These are phyloP conservation scores for Phytophthora pini DNA, from an alignment of 352 stramenopile species.

Conservation along the genomic window DNA sequence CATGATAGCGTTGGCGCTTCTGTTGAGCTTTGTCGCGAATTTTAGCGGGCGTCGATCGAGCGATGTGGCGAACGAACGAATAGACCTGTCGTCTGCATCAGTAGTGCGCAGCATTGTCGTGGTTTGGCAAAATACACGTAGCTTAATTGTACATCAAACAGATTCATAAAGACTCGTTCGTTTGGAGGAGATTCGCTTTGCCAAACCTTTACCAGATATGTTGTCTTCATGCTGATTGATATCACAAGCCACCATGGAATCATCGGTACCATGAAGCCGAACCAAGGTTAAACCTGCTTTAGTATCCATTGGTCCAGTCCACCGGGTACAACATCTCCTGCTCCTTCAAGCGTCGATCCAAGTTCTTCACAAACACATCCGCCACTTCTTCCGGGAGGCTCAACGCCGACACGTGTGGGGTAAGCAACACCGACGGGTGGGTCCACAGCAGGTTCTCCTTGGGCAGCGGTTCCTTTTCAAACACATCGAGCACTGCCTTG, in stretches of 20 bases:
- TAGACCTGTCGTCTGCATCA: neutral
- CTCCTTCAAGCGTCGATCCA: conserved; percentile 47
- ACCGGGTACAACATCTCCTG: conserved; percentile 54
- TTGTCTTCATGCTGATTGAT: neutral
- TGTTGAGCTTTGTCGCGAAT: neutral
- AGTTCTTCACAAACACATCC: conserved; percentile 73
- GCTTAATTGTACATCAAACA: too few species aligned
- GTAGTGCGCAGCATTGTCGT: neutral
- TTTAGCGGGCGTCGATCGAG: conserved; percentile 2
- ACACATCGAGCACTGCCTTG: conserved; percentile 68
- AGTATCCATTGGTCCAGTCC: conserved; percentile 66
- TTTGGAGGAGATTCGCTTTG: too few species aligned
- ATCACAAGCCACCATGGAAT: neutral
- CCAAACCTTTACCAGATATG: too few species aligned
- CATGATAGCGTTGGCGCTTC: conserved; percentile 17
- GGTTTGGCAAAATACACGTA: neutral
- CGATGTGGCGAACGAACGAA: neutral
- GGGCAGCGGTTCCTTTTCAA: conserved; percentile 57
- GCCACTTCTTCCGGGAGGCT: conserved; percentile 82
- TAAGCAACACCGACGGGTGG: conserved; percentile 69
- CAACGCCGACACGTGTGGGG: conserved; percentile 83
- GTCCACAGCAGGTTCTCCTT: conserved; percentile 69
- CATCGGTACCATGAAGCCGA: neutral
- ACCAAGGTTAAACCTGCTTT: neutral
- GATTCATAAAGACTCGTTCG: too few species aligned